Conservation (phyloP, 2,329 filamentous ascomycete genomes). For the Calonectria pteridis region DNA sequence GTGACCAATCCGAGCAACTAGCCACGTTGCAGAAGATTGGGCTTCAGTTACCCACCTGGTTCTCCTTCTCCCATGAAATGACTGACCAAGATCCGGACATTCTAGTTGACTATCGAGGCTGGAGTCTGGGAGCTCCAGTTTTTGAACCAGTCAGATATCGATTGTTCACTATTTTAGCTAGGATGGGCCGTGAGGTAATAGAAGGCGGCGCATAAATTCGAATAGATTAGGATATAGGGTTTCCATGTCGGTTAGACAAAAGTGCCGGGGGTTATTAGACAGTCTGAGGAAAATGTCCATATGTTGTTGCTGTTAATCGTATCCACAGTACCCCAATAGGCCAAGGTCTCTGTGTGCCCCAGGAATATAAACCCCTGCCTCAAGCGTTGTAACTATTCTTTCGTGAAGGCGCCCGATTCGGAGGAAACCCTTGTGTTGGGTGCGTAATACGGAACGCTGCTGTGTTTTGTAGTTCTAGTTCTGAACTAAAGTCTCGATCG, state of each 20-base stretch:
- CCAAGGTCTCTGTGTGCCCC: not conserved
- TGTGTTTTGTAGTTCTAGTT: not conserved
- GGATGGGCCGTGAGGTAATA: not conserved
- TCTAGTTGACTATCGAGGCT: not conserved
- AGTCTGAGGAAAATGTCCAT: not conserved
- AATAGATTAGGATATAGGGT: not conserved
- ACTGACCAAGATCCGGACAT: not conserved
- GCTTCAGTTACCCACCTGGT: not conserved
- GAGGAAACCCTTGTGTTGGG: not conserved
- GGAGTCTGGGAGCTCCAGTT: not conserved
- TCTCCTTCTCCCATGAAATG: not conserved
- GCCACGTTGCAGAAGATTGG: not conserved
- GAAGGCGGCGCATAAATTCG: not conserved
- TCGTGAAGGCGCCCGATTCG: not conserved
- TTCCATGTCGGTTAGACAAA: not conserved
- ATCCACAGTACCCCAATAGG: no score
- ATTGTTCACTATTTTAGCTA: not conserved
- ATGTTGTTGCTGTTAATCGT: not conserved
- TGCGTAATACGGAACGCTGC: not conserved
- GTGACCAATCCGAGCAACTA: not conserved
- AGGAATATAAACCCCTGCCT: not conserved
- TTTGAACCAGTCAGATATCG: not conserved
- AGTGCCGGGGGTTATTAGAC: not conserved
- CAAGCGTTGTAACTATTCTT: not conserved
- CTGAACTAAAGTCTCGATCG: not conserved